phyloP scores from a whole-genome alignment of 1,139 yeast species.

The Candida frijolesensis region DNA sequence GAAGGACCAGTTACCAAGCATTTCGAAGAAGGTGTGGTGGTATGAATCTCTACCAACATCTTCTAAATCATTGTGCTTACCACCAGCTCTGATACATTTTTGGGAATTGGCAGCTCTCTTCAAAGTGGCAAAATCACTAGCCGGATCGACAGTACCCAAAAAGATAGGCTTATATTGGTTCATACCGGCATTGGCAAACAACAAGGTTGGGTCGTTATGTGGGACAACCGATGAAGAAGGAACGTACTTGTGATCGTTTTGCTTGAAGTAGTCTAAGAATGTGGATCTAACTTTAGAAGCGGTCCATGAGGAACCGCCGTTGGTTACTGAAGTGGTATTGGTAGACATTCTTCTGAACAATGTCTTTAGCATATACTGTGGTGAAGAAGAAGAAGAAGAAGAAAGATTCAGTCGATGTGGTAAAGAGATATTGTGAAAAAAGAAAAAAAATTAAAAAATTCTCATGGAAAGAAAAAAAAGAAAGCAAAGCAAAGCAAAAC shows the following conservation, averaged over 20 bases:
- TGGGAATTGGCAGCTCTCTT: constrained; percentile 94
- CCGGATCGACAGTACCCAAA: constrained; percentile 94
- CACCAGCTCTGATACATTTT: constrained; percentile 99
- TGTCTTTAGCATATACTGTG: constrained; percentile 6
- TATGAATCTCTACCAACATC: constrained; percentile 98
- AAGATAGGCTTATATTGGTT: constrained; percentile 97
- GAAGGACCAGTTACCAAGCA: constrained; percentile 99
- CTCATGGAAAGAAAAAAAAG: neutral
- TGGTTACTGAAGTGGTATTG: neutral
- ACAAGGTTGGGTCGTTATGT: constrained; percentile 93
- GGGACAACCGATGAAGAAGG: constrained; percentile 96
- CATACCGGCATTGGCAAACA: constrained; percentile 98
- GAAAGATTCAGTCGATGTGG: too few relatives aligned
- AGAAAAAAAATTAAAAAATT: neutral
- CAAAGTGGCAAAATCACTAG: constrained; percentile 79
- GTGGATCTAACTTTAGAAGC: constrained; percentile 82
- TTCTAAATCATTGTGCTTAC: constrained; percentile 97
- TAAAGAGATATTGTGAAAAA: neutral
- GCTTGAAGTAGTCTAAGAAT: constrained; percentile 78
- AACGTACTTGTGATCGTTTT: constrained; percentile 72
- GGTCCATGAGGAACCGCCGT: constrained; percentile 45
- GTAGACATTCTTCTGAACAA: constrained; percentile 6
- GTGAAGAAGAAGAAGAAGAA: neutral
- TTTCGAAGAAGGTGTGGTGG: constrained; percentile 97
- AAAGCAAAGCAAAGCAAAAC: neutral